A percentile compares a stretch with the other conserved stretches of the same genome.
phyloP scores from a whole-genome alignment of 495 filamentous ascomycete genomes.

The Hypomontagnella monticulosa region DNA sequence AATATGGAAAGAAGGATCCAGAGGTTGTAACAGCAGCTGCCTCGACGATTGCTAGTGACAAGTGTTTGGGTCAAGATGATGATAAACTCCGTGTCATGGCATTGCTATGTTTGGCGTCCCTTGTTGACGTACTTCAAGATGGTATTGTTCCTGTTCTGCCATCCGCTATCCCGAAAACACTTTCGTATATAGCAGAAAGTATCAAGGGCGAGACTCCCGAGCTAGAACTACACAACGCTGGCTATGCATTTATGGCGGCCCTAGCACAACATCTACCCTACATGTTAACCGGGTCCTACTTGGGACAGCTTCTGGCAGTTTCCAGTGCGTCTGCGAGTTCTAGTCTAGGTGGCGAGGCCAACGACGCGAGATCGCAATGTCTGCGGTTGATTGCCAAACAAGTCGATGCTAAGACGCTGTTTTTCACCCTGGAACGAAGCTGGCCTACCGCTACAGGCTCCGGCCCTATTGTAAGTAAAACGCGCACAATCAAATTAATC shows the following conservation, averaged over 20 bases:
- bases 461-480: conserved; percentile 66
- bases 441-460: conserved; percentile 68
- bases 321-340: conserved; percentile 75
- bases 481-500: background rate
- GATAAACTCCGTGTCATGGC: conserved; percentile 78
- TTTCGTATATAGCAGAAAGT: conserved; percentile 73
- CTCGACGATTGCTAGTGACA: conserved; percentile 74
- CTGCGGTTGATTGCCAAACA: conserved; percentile 76
- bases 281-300: conserved; percentile 78
- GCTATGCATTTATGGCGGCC: conserved; percentile 78
- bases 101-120: conserved; percentile 85
- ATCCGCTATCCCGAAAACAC: conserved; percentile 71
- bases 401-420: conserved; percentile 71
- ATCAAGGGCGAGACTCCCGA: conserved; percentile 63
- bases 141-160: conserved; percentile 85
- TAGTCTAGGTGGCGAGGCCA: conserved; percentile 62
- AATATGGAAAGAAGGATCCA: conserved; percentile 87
- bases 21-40: conserved; percentile 73
- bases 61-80: conserved; percentile 79
- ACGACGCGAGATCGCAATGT: conserved; percentile 73
- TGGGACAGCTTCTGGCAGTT: conserved; percentile 73
- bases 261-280: conserved; percentile 84
- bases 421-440: conserved; percentile 74
- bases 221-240: conserved; percentile 77
- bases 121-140: conserved; percentile 86